Percentiles rank a stretch among this genome's conserved stretches.
Evolutionary conservation across 2,329 filamentous ascomycete genomes (phyloP).

Genomic region (Ophiosphaerella herpotricha): DNA sequence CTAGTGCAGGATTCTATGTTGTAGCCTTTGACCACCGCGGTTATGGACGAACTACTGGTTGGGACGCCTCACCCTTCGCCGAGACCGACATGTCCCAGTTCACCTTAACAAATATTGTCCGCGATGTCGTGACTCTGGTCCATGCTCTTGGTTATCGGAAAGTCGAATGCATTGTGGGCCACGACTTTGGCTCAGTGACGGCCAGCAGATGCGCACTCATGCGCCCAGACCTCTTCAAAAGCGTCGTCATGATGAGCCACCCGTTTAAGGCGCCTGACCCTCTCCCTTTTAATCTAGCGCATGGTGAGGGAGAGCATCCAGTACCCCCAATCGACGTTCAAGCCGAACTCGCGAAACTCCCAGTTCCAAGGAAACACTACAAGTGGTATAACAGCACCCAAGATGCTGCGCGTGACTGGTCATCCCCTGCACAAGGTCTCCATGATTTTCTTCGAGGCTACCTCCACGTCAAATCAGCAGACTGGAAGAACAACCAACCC

Average conservation of each 20-base stretch:
- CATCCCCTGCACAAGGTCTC: conserved; percentile 56
- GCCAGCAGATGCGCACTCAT: conserved; percentile 64
- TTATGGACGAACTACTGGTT: conserved; percentile 68
- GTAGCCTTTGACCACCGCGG: conserved; percentile 71
- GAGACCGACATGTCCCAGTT: conserved; percentile 63
- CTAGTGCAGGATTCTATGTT: conserved; percentile 65
- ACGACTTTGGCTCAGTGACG: conserved; percentile 69
- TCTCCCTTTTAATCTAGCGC: conserved; percentile 55
- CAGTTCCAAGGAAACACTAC: conserved; percentile 69
- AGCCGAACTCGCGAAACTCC: conserved; percentile 57
- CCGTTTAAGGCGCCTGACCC: conserved; percentile 61
- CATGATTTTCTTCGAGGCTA: conserved; percentile 68
- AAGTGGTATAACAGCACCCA: conserved; percentile 67
- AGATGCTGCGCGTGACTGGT: conserved; percentile 55
- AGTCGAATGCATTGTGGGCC: conserved; percentile 65
- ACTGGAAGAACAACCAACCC: conserved; percentile 62
- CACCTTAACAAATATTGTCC: conserved; percentile 62
- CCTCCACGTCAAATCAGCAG: conserved; percentile 69
- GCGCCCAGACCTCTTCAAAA: conserved; percentile 67
- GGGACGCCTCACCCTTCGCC: conserved; percentile 57
- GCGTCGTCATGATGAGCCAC: conserved; percentile 67
- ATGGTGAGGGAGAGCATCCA: conserved; percentile 26
- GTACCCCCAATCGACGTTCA: conserved; percentile 55
- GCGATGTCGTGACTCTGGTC: conserved; percentile 66
- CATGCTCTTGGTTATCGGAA: conserved; percentile 63